Evolutionary conservation across 108 stramenopile species (phyloP), one percentile per base, ranked within the genome.

Genomic region (Licmophora abbreviata): DNA sequence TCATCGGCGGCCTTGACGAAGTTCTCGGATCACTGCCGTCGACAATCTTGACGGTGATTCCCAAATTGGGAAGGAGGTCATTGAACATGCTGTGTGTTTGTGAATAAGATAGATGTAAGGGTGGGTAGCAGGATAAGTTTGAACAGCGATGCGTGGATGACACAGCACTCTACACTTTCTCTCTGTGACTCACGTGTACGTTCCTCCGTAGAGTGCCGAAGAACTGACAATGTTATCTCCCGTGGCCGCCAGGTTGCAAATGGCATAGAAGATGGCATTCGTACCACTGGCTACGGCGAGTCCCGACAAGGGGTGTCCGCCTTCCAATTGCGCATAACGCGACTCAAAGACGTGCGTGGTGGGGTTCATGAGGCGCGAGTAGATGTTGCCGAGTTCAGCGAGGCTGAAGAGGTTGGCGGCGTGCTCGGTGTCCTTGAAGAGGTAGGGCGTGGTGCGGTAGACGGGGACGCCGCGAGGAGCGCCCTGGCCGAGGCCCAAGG

Each of bases 151-250:
- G 23, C 36, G 36, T 43, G 30, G 35, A 47, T 29, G 36, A 28
- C 46, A 47, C 48, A 56, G 29, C 23, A 35, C 17, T 25, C 20
- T 44, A 38, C 23, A 46, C 15, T 4, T 21, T 47, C 20, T 15
- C 43, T 24, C 18, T 5, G 20, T 14, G 14, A 54, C 61, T 43
- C 42, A 33, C 8, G 69, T 86, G 66, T 68, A 83, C 4, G 84
- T 83, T 31, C 77, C 81, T 33, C 84, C 83, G 46, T 91, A 91
- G 8, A 91, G 58, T 7, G 66, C 56, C 9, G 61, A 30, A 1
- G 83, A 52, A 17, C 73, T 41, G 22, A 93, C 85, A 48, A 95
- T 77, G 50, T 92, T 93, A 66, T 95, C 95, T 14, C 95, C 95
- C 3, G 58, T 44, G 35, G 72, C 48, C 17, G 74, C 73, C n/a